phyloP scores from a whole-genome alignment of 2,329 filamentous ascomycete genomes.

The Penicillium rolfsii region DNA sequence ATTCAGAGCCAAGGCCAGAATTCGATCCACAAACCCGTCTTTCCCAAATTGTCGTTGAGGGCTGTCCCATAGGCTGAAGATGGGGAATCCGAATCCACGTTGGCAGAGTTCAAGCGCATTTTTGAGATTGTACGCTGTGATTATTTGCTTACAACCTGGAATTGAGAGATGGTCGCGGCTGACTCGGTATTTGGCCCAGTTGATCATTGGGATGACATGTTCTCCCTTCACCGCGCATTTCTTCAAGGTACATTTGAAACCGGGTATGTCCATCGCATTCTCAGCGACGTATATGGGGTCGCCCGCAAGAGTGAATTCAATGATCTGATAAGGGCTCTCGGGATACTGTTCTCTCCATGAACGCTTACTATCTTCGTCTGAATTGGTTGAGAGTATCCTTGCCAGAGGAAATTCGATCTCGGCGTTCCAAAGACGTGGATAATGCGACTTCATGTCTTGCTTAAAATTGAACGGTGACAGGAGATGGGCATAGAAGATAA shows the following conservation, averaged over 20 bases:
- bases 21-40: not conserved
- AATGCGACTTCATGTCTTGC: not conserved
- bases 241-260: not conserved
- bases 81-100: not conserved
- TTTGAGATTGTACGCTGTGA: not conserved
- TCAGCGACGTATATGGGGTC: not conserved
- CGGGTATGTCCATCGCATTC: not conserved
- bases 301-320: not conserved
- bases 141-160: not conserved
- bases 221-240: not conserved
- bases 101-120: not conserved
- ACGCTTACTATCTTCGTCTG: not conserved
- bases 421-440: not conserved
- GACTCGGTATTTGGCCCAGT: not conserved
- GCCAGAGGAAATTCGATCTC: not conserved
- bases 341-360: not conserved
- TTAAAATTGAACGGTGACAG: not conserved
- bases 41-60: not conserved
- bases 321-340: not conserved
- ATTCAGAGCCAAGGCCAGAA: not conserved
- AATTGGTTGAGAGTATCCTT: not conserved
- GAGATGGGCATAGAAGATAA: not conserved
- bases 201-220: not conserved
- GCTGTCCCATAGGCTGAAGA: not conserved
- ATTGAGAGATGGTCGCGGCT: not conserved